phyloP scores from a whole-genome alignment of 1,284 basidiomycete genomes.

The Moesziomyces sp. region DNA sequence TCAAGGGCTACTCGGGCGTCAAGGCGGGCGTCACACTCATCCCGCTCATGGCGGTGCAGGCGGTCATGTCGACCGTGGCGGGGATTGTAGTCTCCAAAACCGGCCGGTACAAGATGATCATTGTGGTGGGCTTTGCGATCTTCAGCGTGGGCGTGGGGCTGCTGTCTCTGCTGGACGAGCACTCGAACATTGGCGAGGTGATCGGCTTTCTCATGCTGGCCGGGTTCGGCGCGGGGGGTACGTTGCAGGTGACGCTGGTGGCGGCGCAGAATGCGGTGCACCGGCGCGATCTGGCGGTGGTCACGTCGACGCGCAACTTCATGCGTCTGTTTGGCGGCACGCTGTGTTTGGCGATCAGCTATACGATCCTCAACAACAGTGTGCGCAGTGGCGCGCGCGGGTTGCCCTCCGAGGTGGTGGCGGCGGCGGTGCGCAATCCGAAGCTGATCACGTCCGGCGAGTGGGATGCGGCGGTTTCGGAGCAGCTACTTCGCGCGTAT shows the following conservation, averaged over 20 bases:
- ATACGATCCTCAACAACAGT: constrained; percentile 69
- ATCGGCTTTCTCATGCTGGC: constrained; percentile 77
- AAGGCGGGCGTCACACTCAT: constrained; percentile 75
- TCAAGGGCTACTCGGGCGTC: constrained; percentile 75
- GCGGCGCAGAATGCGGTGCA: constrained; percentile 78
- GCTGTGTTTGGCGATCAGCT: constrained; percentile 74
- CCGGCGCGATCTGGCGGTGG: constrained; percentile 77
- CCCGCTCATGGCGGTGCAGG: constrained; percentile 75
- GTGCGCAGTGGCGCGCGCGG: constrained; percentile 15
- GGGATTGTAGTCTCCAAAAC: constrained; percentile 76
- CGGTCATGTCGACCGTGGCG: constrained; percentile 63
- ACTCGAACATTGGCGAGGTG: constrained; percentile 72
- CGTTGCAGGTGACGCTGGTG: constrained; percentile 69
- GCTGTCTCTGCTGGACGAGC: constrained; percentile 74
- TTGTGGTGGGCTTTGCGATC: constrained; percentile 75
- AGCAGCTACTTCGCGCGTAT: constrained; percentile 73
- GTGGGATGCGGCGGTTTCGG: constrained; percentile 19
- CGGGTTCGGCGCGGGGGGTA: constrained; percentile 77
- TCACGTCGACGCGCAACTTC: constrained; percentile 78
- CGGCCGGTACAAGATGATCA: constrained; percentile 76
- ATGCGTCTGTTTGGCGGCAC: constrained; percentile 76
- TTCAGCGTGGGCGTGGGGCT: constrained; percentile 71
- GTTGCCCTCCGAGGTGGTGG: constrained; percentile 16
- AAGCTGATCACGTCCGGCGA: constrained; percentile 22
- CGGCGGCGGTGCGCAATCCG: constrained; percentile 41